Conservation (phyloP, 2,329 filamentous ascomycete genomes). For the Sporothrix brasiliensis region DNA sequence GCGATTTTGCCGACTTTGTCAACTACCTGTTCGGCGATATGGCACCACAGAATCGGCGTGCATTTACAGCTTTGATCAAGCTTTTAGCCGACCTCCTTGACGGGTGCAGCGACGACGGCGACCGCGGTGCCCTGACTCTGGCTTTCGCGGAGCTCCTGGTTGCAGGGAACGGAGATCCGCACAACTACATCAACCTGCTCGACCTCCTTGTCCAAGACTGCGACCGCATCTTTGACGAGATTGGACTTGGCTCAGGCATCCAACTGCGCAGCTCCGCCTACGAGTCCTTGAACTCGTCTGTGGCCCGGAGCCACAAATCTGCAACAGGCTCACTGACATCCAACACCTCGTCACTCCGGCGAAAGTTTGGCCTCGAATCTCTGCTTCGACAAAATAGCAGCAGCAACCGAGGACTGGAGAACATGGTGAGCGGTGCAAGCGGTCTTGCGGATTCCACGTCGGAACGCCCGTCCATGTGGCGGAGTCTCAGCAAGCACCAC, state of each 20-base stretch:
- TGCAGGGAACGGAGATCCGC: constrained; percentile 63
- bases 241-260: constrained; percentile 45
- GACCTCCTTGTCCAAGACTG: constrained; percentile 89
- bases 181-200: constrained; percentile 83
- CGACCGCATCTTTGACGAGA: constrained; percentile 80
- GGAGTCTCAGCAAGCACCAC: constrained; percentile 82
- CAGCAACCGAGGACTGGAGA: constrained; percentile 41
- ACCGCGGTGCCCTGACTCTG: constrained; percentile 82
- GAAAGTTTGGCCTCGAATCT: constrained; percentile 79
- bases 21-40: constrained; percentile 66
- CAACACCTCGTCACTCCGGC: constrained; percentile 81
- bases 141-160: constrained; percentile 88
- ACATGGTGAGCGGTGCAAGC: constrained; percentile 6
- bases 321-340: constrained; percentile 77
- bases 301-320: constrained; percentile 54
- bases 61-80: constrained; percentile 81
- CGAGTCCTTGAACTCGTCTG: constrained; percentile 63
- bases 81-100: constrained; percentile 85
- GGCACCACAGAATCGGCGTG: constrained; percentile 71
- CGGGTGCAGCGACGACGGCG: constrained; percentile 86
- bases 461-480: constrained; percentile 78
- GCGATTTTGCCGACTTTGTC: constrained; percentile 73
- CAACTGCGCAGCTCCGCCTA: constrained; percentile 58
- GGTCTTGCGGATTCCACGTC: constrained; percentile 45
- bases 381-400: constrained; percentile 80